phyloP scores from a whole-genome alignment of 176 grass and related monocot species.

The Areca catechu region DNA sequence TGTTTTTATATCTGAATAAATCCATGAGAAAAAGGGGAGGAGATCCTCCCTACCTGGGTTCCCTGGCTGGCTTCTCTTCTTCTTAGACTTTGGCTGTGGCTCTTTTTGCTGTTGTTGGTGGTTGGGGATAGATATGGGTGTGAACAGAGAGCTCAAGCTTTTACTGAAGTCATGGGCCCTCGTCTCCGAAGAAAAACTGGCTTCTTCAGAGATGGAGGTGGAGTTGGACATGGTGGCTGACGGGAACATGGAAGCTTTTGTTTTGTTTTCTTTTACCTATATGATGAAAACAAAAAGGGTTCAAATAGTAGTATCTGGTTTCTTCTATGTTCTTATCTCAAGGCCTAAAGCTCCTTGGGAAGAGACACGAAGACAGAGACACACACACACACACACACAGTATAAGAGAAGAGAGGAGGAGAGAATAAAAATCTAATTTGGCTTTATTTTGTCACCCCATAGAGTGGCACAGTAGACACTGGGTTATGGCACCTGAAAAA shows the following conservation, averaged over 20 bases:
- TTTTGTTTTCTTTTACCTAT: constrained; percentile 14
- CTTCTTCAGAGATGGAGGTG: constrained; percentile 27
- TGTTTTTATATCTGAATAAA: no score
- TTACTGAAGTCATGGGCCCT: constrained; percentile 30
- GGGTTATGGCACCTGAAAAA: constrained; percentile 15
- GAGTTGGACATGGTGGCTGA: constrained; percentile 18
- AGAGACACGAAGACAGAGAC: not conserved
- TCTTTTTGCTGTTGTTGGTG: not conserved
- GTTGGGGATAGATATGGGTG: constrained; percentile 6
- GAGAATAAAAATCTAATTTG: constrained; percentile 4
- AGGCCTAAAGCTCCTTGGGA: not conserved
- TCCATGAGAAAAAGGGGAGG: not conserved
- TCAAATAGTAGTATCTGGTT: constrained; percentile 4
- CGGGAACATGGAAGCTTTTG: constrained; percentile 5
- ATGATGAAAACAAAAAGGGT: constrained; percentile 12
- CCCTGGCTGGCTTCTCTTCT: constrained; percentile 82
- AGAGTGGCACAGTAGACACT: constrained; percentile 5
- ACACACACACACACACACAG: not conserved
- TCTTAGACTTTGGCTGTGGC: constrained; percentile 35
- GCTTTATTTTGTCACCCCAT: constrained; percentile 2
- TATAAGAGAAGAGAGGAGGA: not conserved
- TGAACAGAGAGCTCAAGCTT: constrained; percentile 28
- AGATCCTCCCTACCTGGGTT: constrained; percentile 57
- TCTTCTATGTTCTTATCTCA: constrained; percentile 3
- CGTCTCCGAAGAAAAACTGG: constrained; percentile 20